These are phyloP conservation scores for Rhizoctonia solani DNA, from an alignment of 1,284 basidiomycete genomes.

Conservation along the genomic window DNA sequence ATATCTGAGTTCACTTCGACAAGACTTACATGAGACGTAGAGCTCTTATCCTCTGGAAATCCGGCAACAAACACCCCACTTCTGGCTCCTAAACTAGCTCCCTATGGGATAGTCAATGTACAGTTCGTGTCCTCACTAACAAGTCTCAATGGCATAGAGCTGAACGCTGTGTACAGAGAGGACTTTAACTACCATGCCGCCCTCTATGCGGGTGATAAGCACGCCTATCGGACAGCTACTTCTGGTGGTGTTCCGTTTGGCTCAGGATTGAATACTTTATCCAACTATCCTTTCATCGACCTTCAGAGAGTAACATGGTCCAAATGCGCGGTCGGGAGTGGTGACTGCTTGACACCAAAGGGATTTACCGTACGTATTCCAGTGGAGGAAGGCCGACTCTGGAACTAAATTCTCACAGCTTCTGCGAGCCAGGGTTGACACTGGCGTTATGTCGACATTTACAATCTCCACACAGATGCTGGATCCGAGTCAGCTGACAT, in stretches of 20 bases:
- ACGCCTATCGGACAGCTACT: constrained; percentile 48
- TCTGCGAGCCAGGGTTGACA: constrained; percentile 44
- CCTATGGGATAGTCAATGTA: constrained; percentile 48
- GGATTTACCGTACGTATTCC: constrained; percentile 44
- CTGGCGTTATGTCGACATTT: constrained; percentile 48
- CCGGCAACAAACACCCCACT: constrained; percentile 45
- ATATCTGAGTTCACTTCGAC: background rate
- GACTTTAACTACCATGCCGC: constrained; percentile 51
- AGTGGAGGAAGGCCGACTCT: too few relatives aligned
- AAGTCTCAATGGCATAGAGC: too few relatives aligned
- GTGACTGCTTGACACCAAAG: constrained; percentile 50
- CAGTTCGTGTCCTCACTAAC: too few relatives aligned
- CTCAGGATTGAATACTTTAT: constrained; percentile 50
- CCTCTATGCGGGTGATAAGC: constrained; percentile 47
- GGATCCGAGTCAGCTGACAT: constrained; percentile 46
- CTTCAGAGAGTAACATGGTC: constrained; percentile 47
- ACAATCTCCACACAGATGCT: constrained; percentile 50
- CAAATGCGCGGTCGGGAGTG: constrained; percentile 45
- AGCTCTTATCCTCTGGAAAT: constrained; percentile 44
- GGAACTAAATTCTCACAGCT: constrained; percentile 34
- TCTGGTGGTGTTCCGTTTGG: constrained; percentile 45
- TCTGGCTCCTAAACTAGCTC: constrained; percentile 45
- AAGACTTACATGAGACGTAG: background rate
- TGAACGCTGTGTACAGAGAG: too few relatives aligned
- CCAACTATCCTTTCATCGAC: constrained; percentile 47